A percentile compares a stretch with the other conserved stretches of the same genome.
Evolutionary conservation across 2,329 filamentous ascomycete genomes (phyloP).

Genomic region (Cladophialophora psammophila): DNA sequence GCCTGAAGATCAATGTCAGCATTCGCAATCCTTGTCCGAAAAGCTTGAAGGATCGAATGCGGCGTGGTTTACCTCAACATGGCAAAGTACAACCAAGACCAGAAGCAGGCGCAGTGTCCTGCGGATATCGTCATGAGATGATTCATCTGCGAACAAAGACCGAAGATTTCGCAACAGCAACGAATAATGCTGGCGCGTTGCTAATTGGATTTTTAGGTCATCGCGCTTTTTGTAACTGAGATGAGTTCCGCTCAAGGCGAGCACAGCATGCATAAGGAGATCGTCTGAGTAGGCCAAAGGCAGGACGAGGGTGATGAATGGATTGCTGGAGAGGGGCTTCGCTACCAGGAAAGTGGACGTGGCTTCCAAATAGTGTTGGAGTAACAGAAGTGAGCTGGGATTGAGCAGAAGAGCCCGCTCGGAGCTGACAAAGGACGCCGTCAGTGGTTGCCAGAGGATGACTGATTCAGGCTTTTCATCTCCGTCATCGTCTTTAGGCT

Average conservation of each 20-base stretch:
- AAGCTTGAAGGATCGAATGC: not conserved
- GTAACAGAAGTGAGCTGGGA: conserved; percentile 14
- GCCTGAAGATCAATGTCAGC: conserved; percentile 25
- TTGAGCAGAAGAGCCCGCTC: conserved; percentile 16
- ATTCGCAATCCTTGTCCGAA: not conserved
- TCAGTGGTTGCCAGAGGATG: conserved; percentile 16
- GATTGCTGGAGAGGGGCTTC: conserved; percentile 19
- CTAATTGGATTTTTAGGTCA: conserved; percentile 10
- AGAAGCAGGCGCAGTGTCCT: conserved; percentile 23
- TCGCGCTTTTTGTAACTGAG: conserved; percentile 14
- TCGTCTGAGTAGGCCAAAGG: conserved; percentile 27
- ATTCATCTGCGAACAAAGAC: conserved; percentile 14
- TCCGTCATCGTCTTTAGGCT: not conserved
- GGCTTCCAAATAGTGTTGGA: conserved; percentile 27
- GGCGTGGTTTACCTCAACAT: conserved; percentile 26
- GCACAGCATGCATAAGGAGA: conserved; percentile 31
- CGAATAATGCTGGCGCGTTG: conserved; percentile 24
- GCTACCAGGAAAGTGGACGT: conserved; percentile 17
- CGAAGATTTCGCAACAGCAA: conserved; percentile 22
- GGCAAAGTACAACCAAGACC: conserved; percentile 26
- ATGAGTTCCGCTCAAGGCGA: conserved; percentile 28
- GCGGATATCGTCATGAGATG: conserved; percentile 9
- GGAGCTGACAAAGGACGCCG: conserved; percentile 20
- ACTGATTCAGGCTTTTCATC: conserved; percentile 8
- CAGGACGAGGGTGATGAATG: conserved; percentile 27